These are phyloP conservation scores for Trichosporon faecale DNA, from an alignment of 1,284 basidiomycete genomes.

Conservation along the genomic window DNA sequence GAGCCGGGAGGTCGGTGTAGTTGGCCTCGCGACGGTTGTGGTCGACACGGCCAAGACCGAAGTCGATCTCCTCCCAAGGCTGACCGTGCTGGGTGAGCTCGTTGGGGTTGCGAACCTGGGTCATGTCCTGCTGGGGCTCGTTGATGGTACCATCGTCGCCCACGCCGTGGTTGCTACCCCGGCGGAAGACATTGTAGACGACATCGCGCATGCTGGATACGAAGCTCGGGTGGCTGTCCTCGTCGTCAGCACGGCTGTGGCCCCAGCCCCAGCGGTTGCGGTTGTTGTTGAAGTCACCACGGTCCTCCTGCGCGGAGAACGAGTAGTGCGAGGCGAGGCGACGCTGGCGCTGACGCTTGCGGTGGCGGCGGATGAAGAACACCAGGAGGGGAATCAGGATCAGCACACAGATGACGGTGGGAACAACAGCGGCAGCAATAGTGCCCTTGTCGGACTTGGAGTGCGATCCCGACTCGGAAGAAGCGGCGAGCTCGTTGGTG, in stretches of 20 bases:
- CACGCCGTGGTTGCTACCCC: constrained; percentile 21
- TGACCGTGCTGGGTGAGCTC: constrained; percentile 32
- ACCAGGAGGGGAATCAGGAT: constrained; percentile 39
- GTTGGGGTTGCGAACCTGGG: constrained; percentile 23
- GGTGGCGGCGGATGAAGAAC: constrained; percentile 42
- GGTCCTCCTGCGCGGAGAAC: constrained; percentile 46
- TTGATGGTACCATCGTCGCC: constrained; percentile 27
- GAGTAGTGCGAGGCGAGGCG: constrained; percentile 50
- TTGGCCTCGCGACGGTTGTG: constrained; percentile 29
- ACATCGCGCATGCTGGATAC: constrained; percentile 26
- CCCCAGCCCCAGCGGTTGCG: constrained; percentile 38
- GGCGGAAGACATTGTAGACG: constrained; percentile 29
- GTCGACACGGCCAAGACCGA: constrained; percentile 50
- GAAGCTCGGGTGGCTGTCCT: constrained; percentile 28
- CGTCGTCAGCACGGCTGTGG: constrained; percentile 41
- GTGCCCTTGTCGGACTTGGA: constrained; percentile 25
- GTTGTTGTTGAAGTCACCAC: constrained; percentile 32
- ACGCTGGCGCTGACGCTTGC: constrained; percentile 42
- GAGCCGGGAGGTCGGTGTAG: constrained; percentile 25
- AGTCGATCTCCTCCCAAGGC: constrained; percentile 53
- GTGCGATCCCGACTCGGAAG: constrained; percentile 10
- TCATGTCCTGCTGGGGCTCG: constrained; percentile 29
- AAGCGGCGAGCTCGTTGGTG: constrained; percentile 17
- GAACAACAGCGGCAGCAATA: constrained; percentile 42
- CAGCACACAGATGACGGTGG: constrained; percentile 38